Evolutionary conservation across 805 yeast species (phyloP), one percentile per base, ranked within the genome.

Genomic region (Lipomyces chichibuensis): DNA sequence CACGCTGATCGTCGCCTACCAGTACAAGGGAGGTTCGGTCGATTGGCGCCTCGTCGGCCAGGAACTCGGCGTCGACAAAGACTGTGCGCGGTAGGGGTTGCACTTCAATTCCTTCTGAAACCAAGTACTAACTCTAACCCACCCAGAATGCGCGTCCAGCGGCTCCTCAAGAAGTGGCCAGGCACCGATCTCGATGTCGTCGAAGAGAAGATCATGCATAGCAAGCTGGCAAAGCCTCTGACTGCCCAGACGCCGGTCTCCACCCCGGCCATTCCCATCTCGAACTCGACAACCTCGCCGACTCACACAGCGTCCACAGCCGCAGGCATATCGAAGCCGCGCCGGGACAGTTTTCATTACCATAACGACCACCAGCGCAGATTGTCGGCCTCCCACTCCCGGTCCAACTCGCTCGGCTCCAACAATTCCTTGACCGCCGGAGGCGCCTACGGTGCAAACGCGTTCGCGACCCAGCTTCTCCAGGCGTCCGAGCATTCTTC

Each of bases 31-130:
- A 37, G 71, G 71, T 43, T 66, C 71, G 25, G 71, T 69, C 59
- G 71, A 69, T 63, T 69, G 71, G 71, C 67, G 71, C n/a, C 65
- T 69, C 14, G 71, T 69, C 65, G 71, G 71, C 29, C 67, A 69
- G 53, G 70, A 69, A 29, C 71, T 69, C 13, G 70, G 70, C 20
- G 63, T 69, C 51, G 71, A 69, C 65, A 69, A 69, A 32, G 71
- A 69, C 52, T 69, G 71, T 53, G 71, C 71, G 3, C 57, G 70
- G 69, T 61, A 32, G 13, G 62, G 13, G 62, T 35, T 27, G 32
- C 17, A 2, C 17, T 3, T 17, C 35, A n/a, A n/a, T 20, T 29
- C 37, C 2, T 29, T 54, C 57, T 54, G 43, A 54, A n/a, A 14
- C 8, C 3, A 6, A 17, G 33, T 17, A n/a, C 37, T 54, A 1